Conservation (phyloP, 1,284 basidiomycete genomes). For the Irpex lacteus region DNA sequence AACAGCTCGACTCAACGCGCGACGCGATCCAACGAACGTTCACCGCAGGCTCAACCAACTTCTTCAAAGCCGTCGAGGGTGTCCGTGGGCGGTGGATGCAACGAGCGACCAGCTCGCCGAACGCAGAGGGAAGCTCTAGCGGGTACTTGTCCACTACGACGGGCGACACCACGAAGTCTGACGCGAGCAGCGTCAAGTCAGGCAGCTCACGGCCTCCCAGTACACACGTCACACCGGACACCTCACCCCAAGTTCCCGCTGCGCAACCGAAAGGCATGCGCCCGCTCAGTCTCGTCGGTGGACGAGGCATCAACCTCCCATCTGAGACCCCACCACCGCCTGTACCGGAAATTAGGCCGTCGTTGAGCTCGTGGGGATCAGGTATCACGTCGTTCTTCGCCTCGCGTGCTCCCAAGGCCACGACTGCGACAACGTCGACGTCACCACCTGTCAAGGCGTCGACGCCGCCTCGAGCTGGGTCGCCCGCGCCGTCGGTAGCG, state of each 20-base stretch:
- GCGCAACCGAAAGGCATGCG: conserved; percentile 21
- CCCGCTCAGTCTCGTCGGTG: conserved; percentile 29
- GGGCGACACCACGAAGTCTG: conserved; percentile 44
- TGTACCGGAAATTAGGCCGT: conserved; percentile 32
- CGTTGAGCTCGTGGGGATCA: conserved; percentile 48
- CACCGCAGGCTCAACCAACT: conserved; percentile 71
- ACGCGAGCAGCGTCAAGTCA: conserved; percentile 25
- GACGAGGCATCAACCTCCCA: conserved; percentile 23
- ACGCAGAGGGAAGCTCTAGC: conserved; percentile 18
- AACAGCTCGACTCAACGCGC: conserved; percentile 84
- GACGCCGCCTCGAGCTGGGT: conserved; percentile 17
- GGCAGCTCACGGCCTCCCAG: conserved; percentile 1
- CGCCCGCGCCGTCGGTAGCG: conserved; percentile 12
- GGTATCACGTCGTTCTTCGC: conserved; percentile 64
- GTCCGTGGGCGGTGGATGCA: conserved; percentile 73
- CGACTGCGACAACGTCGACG: conserved; percentile 13
- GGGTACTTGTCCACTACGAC: conserved; percentile 31
- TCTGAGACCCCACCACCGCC: conserved; percentile 27
- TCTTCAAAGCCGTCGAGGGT: conserved; percentile 86
- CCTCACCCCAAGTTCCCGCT: conserved; percentile 8
- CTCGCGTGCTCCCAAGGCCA: conserved; percentile 35
- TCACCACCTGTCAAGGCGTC: background rate
- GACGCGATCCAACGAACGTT: conserved; percentile 81
- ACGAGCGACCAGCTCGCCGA: conserved; percentile 38
- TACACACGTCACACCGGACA: conserved; percentile 1